These are phyloP conservation scores for Pythium chondricola DNA, from an alignment of 352 stramenopile species.

Conservation along the genomic window DNA sequence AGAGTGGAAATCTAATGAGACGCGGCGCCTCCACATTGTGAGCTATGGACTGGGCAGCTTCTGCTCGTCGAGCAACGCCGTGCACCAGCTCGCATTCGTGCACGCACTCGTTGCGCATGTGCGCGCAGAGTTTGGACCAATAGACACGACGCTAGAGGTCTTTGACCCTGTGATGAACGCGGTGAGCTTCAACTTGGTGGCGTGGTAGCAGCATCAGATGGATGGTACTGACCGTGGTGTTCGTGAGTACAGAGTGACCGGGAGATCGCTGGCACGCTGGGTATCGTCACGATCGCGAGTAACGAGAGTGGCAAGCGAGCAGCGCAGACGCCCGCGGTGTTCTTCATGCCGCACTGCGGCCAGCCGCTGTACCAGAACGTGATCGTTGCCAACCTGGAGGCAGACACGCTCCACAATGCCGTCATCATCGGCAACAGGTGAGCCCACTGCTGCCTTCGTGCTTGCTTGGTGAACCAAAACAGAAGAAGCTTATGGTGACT, in stretches of 20 bases:
- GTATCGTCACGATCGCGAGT: slow-evolving; percentile 35
- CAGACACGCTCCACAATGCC: slow-evolving; percentile 24
- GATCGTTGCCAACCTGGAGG: slow-evolving; percentile 73
- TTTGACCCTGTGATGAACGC: slow-evolving; percentile 81
- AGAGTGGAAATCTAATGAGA: background rate
- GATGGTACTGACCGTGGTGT: background rate
- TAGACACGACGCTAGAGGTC: slow-evolving; percentile 27
- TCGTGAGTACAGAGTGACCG: slow-evolving; percentile 51
- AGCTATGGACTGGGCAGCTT: slow-evolving; percentile 77
- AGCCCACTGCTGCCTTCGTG: background rate
- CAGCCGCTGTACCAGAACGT: slow-evolving; percentile 87
- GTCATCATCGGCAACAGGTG: slow-evolving; percentile 88
- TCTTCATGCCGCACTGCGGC: slow-evolving; percentile 91
- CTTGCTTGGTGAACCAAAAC: background rate
- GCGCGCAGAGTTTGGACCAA: slow-evolving; percentile 8
- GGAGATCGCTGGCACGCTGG: slow-evolving; percentile 36
- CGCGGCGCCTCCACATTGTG: slow-evolving; percentile 28
- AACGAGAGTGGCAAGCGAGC: slow-evolving; percentile 59
- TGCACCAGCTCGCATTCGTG: slow-evolving; percentile 67
- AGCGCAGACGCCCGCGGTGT: slow-evolving; percentile 49
- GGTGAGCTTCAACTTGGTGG: slow-evolving; percentile 15
- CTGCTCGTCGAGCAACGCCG: slow-evolving; percentile 60
- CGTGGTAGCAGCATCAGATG: background rate
- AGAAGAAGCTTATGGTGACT: no score
- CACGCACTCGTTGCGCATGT: slow-evolving; percentile 29